Evolutionary conservation across 768 basidiomycete genomes (phyloP).

Genomic region (Rubroboletus satanas): DNA sequence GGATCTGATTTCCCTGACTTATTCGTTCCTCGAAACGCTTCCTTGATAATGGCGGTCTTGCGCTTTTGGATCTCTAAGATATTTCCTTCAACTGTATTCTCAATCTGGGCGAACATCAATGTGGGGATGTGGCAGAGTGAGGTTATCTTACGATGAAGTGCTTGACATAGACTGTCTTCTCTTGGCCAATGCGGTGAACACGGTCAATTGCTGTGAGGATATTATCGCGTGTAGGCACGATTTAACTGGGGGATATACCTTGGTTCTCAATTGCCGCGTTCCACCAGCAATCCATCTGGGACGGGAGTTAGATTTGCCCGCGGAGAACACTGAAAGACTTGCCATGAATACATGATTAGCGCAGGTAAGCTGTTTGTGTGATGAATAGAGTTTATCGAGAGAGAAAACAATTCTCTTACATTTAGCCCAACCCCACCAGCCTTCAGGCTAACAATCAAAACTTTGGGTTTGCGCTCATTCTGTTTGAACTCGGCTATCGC

Average conservation of each 20-base stretch:
- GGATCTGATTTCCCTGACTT: constrained; percentile 48
- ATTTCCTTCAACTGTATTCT: constrained; percentile 73
- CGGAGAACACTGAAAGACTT: constrained; percentile 7
- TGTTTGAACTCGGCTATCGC: constrained; percentile 77
- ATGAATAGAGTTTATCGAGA: background rate
- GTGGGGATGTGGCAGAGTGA: background rate
- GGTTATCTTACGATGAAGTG: constrained; percentile 69
- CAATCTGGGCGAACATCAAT: constrained; percentile 41
- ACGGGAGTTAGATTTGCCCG: constrained; percentile 1
- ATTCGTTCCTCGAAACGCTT: constrained; percentile 65
- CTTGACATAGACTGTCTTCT: constrained; percentile 76
- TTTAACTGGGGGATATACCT: constrained; percentile 38
- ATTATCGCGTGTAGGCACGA: constrained; percentile 3
- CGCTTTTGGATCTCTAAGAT: constrained; percentile 80
- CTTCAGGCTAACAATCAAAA: constrained; percentile 76
- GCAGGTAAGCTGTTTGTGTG: constrained; percentile 52
- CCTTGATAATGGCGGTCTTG: constrained; percentile 83
- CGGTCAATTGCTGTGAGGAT: constrained; percentile 70
- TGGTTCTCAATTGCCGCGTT: constrained; percentile 81
- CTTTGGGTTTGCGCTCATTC: constrained; percentile 64
- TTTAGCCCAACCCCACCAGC: constrained; percentile 93
- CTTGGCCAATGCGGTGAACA: constrained; percentile 82
- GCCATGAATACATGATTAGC: constrained; percentile 90
- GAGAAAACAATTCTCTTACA: constrained; percentile 37
- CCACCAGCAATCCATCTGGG: constrained; percentile 92